Conservation (phyloP, 139 green algal genomes). For the Chlamydomonas schloesseri region DNA sequence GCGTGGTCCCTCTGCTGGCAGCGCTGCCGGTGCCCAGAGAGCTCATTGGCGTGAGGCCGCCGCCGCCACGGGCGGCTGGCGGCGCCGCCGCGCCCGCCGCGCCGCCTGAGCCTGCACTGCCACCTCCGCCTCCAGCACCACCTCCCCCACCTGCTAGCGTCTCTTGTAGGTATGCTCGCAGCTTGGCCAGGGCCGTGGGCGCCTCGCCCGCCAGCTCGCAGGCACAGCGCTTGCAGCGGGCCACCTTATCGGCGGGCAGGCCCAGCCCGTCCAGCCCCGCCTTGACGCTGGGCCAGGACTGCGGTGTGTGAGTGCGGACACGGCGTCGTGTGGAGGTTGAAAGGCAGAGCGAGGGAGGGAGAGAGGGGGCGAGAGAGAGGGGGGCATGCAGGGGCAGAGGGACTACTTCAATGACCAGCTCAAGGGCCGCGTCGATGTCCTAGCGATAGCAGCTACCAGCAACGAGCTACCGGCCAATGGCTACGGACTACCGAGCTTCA, state of each 20-base stretch:
- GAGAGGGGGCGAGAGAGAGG: neutral
- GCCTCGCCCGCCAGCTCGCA: conserved; percentile 69
- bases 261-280: conserved; percentile 76
- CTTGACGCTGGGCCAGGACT: conserved; percentile 71
- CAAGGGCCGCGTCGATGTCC: too few species aligned
- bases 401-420: too few species aligned
- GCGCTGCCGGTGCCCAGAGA: too few species aligned
- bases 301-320: too few species aligned
- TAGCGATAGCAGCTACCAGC: too few species aligned
- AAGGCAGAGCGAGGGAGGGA: too few species aligned
- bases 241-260: conserved; percentile 61
- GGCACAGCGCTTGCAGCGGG: conserved; percentile 67
- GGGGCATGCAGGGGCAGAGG: neutral
- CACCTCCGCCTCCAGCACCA: neutral
- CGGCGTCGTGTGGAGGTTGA: too few species aligned
- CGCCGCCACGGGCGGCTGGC: neutral
- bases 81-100: neutral
- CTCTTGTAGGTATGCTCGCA: conserved; percentile 10
- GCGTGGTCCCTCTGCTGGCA: too few species aligned
- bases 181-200: conserved; percentile 9
- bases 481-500: too few species aligned
- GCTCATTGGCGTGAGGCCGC: too few species aligned
- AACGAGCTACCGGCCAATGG: too few species aligned
- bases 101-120: neutral
- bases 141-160: neutral